Conservation (phyloP, 768 basidiomycete genomes). For the Collybia nuda region DNA sequence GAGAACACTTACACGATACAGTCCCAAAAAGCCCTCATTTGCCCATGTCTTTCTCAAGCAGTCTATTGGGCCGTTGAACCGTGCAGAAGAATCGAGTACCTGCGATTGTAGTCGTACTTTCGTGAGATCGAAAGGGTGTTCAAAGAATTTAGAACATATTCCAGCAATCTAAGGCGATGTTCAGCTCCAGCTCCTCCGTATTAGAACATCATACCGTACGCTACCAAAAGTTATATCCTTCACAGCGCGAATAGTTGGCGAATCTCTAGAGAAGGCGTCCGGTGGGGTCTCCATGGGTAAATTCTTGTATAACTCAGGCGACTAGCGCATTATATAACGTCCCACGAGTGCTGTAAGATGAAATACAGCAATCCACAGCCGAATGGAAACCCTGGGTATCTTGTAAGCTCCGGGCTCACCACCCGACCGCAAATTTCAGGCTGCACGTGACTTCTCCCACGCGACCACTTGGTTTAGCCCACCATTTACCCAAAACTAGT, state of each 20-base stretch:
- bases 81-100: slow-evolving; percentile 43
- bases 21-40: slow-evolving; percentile 79
- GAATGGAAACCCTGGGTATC: background rate
- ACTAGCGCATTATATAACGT: slow-evolving; percentile 7
- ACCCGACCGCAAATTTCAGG: background rate
- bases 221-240: slow-evolving; percentile 52
- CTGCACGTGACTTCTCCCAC: background rate
- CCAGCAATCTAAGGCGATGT: slow-evolving; percentile 59
- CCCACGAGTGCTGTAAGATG: slow-evolving; percentile 4
- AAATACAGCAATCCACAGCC: slow-evolving; percentile 4
- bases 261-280: slow-evolving; percentile 17
- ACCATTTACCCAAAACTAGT: background rate
- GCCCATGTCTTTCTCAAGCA: slow-evolving; percentile 82
- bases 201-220: slow-evolving; percentile 25
- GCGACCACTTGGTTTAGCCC: background rate
- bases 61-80: slow-evolving; percentile 87
- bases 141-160: slow-evolving; percentile 83
- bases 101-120: slow-evolving; percentile 92
- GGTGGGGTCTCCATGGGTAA: slow-evolving; percentile 17
- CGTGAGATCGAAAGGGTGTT: slow-evolving; percentile 91
- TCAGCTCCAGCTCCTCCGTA: background rate
- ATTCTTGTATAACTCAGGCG: background rate
- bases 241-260: slow-evolving; percentile 22
- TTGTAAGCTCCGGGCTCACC: background rate
- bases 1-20: slow-evolving; percentile 73